These are phyloP conservation scores for Paraglomus brasilianum DNA, from an alignment of 192 early-diverging fungal species.

Conservation along the genomic window DNA sequence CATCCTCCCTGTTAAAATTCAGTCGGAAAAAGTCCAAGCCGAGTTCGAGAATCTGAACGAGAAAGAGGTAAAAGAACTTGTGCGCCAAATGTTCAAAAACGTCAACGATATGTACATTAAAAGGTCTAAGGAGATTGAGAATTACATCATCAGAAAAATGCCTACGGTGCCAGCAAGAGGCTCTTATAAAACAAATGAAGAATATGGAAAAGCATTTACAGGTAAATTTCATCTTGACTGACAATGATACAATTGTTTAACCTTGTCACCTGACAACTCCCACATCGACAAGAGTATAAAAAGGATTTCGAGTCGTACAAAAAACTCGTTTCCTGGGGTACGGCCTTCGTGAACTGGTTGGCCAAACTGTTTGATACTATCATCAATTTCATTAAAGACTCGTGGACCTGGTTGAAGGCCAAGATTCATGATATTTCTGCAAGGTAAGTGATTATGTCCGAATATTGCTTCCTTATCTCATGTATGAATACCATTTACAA, in stretches of 20 bases:
- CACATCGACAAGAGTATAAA: not conserved
- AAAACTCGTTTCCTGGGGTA: conserved; percentile 5
- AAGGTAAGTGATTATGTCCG: conserved; percentile 15
- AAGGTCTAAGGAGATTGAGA: too few species aligned
- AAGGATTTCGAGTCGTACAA: not conserved
- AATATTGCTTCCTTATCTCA: conserved; percentile 6
- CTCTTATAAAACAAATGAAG: too few species aligned
- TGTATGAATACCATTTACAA: not conserved
- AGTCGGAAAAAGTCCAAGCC: too few species aligned
- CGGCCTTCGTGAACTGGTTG: conserved; percentile 6
- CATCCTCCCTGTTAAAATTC: too few species aligned
- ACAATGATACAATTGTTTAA: not conserved
- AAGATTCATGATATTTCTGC: conserved; percentile 8
- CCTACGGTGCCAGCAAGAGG: too few species aligned
- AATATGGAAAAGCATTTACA: too few species aligned
- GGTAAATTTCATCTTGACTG: too few species aligned
- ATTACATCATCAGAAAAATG: too few species aligned
- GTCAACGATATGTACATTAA: too few species aligned
- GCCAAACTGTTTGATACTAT: conserved; percentile 9
- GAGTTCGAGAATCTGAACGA: too few species aligned
- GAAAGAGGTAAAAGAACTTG: too few species aligned
- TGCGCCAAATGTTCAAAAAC: too few species aligned
- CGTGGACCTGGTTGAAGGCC: not conserved
- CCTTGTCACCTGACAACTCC: conserved; percentile 11
- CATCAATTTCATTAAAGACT: conserved; percentile 2